Evolutionary conservation across 179 eudicot genomes (phyloP), one percentile per base, ranked within the genome.

Genomic region (Carnegiea gigantea): DNA sequence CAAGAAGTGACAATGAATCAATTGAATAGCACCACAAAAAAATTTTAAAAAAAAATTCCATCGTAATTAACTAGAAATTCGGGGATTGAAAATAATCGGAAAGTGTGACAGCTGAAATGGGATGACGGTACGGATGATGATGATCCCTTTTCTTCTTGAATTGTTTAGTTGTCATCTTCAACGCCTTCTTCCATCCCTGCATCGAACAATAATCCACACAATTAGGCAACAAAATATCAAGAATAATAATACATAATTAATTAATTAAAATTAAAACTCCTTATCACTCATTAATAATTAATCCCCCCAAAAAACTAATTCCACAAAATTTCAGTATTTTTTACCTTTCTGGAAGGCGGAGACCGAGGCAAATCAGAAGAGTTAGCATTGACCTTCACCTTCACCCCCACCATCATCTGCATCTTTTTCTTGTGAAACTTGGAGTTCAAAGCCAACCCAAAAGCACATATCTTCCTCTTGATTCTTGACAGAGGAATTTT

Each of bases 111-210:
- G 80, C 82, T 74, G 82, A 77, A 10, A 53, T 84, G 13, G 86
- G 83, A 79, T 85, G 43, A 20, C 15, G 53, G 18, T 23, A 9
- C 4, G 74, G 84, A 67, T 76, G 43, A 26, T 38, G 76, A 82
- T 75, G 40, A 51, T 90, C 90, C 79, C 75, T 86, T 79, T 79
- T 89, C 88, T 80, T 91, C 92, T 93, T 93, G 86, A 93, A 93
- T 33, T 89, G 90, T 73, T 87, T 89, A 0, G 90, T 79, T 71
- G 90, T 88, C 53, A 88, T 90, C 85, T 88, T 92, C 82, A 92
- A 75, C 75, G 83, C 83, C 85, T 90, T 92, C 70, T 79, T 89
- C 95, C 92, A 93, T 76, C 88, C 95, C 95, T 90, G 80, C 82
- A 76, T 76, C 15, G 23, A 76, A 28, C 26, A 53, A 26, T 6